Base-by-base conservation (phyloP, 1,284 basidiomycete genomes). In the Trichosporon inkin region DNA sequence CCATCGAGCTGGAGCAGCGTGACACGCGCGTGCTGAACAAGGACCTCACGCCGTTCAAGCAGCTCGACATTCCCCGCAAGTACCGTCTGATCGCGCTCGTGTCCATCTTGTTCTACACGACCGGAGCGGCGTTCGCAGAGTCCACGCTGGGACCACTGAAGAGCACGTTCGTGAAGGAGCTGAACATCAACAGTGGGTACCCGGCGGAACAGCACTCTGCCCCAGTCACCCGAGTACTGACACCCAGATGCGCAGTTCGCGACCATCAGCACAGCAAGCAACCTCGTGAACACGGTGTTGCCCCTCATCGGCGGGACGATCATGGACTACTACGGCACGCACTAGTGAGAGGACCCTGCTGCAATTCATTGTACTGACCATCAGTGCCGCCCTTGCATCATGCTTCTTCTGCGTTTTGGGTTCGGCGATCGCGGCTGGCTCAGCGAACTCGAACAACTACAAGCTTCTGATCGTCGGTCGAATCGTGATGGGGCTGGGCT, bases 281-380 rank as follows among this genome's bases (percentile, higher is more conserved):
- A 67, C 53, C 70, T 80, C 19, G 73, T 79, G 64, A 80, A 80
- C 60, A 76, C 76, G 1, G 63, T 80, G 20, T 64, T 81, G 8
- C 80, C 80, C 2, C 71, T 81, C 56, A 71, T 81, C 19, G 75
- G 76, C 2, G 80, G 80, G 35, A 68, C 78, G 34, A 67, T 72
- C 11, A 78, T 81, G 67, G 80, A 81, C 65, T 77, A 78, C 59
- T 79, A 74, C 61, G 79, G 75, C 8, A 66, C 65, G 1, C 67
- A 68, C 0, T 69, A 71, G 55, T 53, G n/a, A 14, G 40, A 19
- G 16, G 17, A 7, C 2, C 7, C 10, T 10, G 20, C 11, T 6
- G 20, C n/a, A 1, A 10, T 58, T 35, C 1, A 22, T 75, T 1
- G 3, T 7, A 47, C 58, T 60, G 44, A 60, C 58, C 35, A 2